Base-by-base conservation (phyloP, 345 rosid species). In the Citrus medica region DNA sequence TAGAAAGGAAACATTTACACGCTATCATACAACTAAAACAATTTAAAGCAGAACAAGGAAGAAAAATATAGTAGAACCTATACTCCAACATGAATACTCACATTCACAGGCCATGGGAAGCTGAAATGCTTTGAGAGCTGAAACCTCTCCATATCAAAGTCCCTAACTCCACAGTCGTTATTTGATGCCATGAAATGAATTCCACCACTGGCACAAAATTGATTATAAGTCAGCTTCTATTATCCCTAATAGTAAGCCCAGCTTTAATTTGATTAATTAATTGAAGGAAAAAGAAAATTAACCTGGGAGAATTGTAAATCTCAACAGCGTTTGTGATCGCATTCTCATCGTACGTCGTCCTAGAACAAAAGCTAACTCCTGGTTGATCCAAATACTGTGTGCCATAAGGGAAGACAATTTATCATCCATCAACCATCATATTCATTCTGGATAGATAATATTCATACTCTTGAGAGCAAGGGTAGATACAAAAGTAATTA, bases 261-360 rank as follows among this genome's bases (percentile, higher is more conserved):
- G 51, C 27, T 64, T 30, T 38, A 76, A 61, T 13, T 53, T 5
- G 5, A 55, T 9, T 51, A 53, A 53, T 55, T 66, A 7, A 70
- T 21, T 38, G 53, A 63, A 24, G 55, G 27, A 69, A 13, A 21
- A 32, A 22, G 27, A 6, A 22, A 22, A 67, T 38, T 48, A 51
- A 86, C 89, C 92, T 88, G 66, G 86, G 85, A 83, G 58, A 68
- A 32, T 83, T 86, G 67, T 87, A 89, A 70, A 89, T 89, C 83
- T 89, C 91, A 76, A 89, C 81, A 16, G 92, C 92, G 61, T 88
- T 89, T 65, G 92, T 89, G 48, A 89, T 89, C 10, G 91, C 91
- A 79, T 89, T 88, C 66, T 89, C 92, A 75, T 89, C 88, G 71
- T 86, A 85, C 37, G 92, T 88, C 64, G 89, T 85, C 83, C 91